Evolutionary conservation across 2,329 filamentous ascomycete genomes (phyloP).

Genomic region (Colletotrichum cordylinicola): DNA sequence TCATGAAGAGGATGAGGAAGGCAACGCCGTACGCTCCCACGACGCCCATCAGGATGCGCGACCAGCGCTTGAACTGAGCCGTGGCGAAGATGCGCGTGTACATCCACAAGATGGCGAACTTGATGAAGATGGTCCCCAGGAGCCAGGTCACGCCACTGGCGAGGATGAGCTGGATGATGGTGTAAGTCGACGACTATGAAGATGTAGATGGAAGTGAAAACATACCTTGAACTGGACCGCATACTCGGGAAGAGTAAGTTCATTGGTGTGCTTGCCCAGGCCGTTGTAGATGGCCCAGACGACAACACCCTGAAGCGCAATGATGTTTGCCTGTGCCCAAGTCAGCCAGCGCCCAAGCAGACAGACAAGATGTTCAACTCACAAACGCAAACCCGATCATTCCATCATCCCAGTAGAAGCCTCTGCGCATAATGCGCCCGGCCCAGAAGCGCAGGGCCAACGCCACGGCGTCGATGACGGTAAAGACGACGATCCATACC

Average conservation of each 20-base stretch:
- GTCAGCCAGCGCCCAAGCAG: background rate
- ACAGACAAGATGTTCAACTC: background rate
- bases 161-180: conserved; percentile 22
- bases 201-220: background rate
- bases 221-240: conserved; percentile 17
- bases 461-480: conserved; percentile 10
- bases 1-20: conserved; percentile 35
- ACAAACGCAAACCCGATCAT: conserved; percentile 27
- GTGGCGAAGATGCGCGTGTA: conserved; percentile 35
- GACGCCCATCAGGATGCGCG: conserved; percentile 28
- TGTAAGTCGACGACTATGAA: background rate
- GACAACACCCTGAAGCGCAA: conserved; percentile 19
- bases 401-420: conserved; percentile 25
- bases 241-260: conserved; percentile 8
- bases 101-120: conserved; percentile 36
- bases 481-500: conserved; percentile 24
- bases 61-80: conserved; percentile 29
- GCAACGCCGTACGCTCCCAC: conserved; percentile 29
- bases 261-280: conserved; percentile 24
- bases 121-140: conserved; percentile 30
- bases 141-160: conserved; percentile 34
- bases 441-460: conserved; percentile 29
- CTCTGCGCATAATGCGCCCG: conserved; percentile 19
- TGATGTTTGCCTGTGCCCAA: conserved; percentile 14
- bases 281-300: conserved; percentile 30